Evolutionary conservation across 129 eudicot species (phyloP), one percentile per base, ranked within the genome.

Genomic region (Deinandra increscens): DNA sequence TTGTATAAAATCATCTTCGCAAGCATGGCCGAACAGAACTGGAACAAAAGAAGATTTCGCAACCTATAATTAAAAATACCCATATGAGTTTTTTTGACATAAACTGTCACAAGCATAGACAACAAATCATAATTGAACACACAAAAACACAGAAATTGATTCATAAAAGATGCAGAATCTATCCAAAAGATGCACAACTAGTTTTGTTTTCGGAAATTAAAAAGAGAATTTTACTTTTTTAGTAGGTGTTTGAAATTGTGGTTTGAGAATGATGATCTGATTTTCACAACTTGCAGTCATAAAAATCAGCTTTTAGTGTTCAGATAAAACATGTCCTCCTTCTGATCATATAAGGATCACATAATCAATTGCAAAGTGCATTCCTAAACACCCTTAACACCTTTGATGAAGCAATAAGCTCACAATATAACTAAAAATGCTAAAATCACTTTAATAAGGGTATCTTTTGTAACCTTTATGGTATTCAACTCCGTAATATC

Each of bases 1-100:
- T 26, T 83, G 97, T 77, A 93, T 89, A 75, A 93, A 93, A 75
- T 93, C 97, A 74, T 93, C 98, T 23, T 89, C 96, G 43, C 60
- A 69, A 34, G 90, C 98, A 83, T 93, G 98, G 60, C 98, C 98
- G 59, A 93, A 80, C 13, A 93, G 58, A 75, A 80, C 96, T 8
- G 96, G 96, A 72, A 93, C 96, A 78, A 88, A 93, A 80, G 84
- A 82, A 45, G 85, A 79, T 66, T 93, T 89, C 44, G 99, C 99
- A 48, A 87, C 92, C 98, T 91, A 73, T 22, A 80, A 46, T 36
- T 38, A 81, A 56, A 29, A 46, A 46, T 23, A 29, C 65, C 7
- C 22, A 7, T 18, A 72, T 68, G 62, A 78, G 60, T 18, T 56
- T 74, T 49, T 46, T 39, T 36, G 23, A 66, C 71, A 50, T 64